Evolutionary conservation across 768 basidiomycete species (phyloP).

Genomic region (Xanthoconium purpureum): DNA sequence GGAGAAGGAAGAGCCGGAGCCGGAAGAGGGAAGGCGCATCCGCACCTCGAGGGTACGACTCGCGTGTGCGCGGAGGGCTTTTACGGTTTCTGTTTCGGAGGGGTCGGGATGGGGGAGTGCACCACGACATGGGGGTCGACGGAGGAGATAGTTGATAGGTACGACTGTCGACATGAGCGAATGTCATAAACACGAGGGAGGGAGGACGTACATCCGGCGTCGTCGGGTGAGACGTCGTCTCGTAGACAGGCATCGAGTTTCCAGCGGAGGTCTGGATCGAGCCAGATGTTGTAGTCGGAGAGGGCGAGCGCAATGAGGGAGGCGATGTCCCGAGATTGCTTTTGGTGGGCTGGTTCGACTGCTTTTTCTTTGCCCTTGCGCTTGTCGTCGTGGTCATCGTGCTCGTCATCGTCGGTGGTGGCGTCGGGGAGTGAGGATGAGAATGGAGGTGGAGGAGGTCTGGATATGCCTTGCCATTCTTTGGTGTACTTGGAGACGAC

Average conservation of each 20-base stretch:
- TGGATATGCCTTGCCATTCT: constrained; percentile 19
- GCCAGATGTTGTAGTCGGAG: constrained; percentile 72
- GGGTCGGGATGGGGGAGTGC: constrained; percentile 15
- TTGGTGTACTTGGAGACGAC: constrained; percentile 39
- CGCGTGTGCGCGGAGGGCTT: constrained; percentile 53
- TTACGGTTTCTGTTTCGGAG: constrained; percentile 50
- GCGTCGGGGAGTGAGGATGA: constrained; percentile 6
- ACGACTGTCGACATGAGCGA: constrained; percentile 41
- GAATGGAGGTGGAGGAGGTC: constrained; percentile 1
- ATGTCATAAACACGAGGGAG: not conserved
- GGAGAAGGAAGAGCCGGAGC: constrained; percentile 19
- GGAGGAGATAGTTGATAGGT: constrained; percentile 56
- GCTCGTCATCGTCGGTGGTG: constrained; percentile 7
- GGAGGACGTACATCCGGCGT: constrained; percentile 49
- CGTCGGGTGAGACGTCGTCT: constrained; percentile 7
- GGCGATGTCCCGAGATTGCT: constrained; percentile 43
- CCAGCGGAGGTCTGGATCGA: constrained; percentile 50
- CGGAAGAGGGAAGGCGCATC: constrained; percentile 44
- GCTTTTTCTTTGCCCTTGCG: constrained; percentile 22
- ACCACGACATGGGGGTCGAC: constrained; percentile 28
- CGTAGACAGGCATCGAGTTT: constrained; percentile 39
- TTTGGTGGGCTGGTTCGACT: constrained; percentile 10
- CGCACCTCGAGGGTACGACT: constrained; percentile 53
- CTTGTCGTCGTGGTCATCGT: constrained; percentile 1
- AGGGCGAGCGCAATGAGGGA: constrained; percentile 55